phyloP scores from a whole-genome alignment of 2,329 filamentous ascomycete genomes.

The Lasiodiplodia theobromae region DNA sequence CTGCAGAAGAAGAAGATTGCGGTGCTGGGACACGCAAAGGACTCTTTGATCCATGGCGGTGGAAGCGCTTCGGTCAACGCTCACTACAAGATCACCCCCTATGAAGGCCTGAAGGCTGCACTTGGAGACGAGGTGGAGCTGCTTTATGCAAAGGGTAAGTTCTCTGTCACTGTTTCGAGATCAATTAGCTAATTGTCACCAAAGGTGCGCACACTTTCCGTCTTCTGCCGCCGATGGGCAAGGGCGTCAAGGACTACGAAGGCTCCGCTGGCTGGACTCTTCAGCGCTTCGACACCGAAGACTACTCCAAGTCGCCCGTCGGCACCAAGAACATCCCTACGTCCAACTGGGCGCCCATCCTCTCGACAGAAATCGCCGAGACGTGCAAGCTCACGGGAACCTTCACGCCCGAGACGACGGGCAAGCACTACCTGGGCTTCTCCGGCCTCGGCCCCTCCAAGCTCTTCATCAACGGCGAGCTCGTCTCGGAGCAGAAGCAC shows the following conservation, averaged over 20 bases:
- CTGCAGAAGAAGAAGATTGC: constrained; percentile 59
- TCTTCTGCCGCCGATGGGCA: constrained; percentile 40
- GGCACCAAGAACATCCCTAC: constrained; percentile 39
- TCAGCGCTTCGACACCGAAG: constrained; percentile 39
- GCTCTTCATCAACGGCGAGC: constrained; percentile 65
- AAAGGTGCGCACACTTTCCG: constrained; percentile 44
- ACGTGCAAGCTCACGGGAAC: constrained; percentile 36
- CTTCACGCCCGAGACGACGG: constrained; percentile 62
- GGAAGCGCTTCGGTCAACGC: constrained; percentile 74
- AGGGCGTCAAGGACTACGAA: constrained; percentile 38
- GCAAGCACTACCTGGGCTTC: constrained; percentile 71
- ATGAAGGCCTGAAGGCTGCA: constrained; percentile 49
- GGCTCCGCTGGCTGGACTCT: constrained; percentile 44
- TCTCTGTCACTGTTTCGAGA: neutral
- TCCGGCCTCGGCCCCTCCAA: constrained; percentile 71
- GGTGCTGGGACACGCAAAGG: constrained; percentile 73
- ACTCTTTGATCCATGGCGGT: constrained; percentile 71
- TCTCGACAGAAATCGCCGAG: constrained; percentile 35
- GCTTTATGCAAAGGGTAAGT: constrained; percentile 55
- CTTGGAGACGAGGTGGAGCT: constrained; percentile 50
- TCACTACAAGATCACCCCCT: constrained; percentile 71
- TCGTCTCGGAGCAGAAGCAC: constrained; percentile 59
- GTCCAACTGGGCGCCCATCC: constrained; percentile 37
- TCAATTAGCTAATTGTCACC: neutral
- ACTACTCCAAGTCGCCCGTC: constrained; percentile 37